These are phyloP conservation scores for Melastoma malabathricum DNA, from an alignment of 345 rosid species.

Conservation along the genomic window DNA sequence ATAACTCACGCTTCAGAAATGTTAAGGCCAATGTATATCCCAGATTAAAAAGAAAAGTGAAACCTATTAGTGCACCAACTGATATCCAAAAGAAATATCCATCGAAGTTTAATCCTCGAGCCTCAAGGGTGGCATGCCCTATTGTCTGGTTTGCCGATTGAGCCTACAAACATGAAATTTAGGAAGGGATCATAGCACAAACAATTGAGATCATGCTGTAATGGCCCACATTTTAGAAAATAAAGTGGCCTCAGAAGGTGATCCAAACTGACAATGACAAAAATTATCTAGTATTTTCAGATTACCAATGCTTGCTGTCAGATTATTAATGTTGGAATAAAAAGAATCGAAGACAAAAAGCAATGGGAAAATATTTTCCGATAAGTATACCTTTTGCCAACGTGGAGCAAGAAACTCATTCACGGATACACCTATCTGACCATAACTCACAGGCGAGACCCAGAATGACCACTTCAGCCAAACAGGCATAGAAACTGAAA, in stretches of 20 bases:
- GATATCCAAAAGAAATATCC: constrained; percentile 51
- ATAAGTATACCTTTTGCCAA: constrained; percentile 43
- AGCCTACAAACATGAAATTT: constrained; percentile 13
- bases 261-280: no score
- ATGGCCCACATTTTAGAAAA: no score
- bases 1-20: constrained; percentile 50
- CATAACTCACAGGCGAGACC: constrained; percentile 58
- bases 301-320: no score
- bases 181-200: background rate
- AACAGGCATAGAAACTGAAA: constrained; percentile 54
- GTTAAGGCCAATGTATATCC: constrained; percentile 52
- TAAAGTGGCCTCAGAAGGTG: no score
- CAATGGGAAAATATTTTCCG: background rate
- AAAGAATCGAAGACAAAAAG: no score
- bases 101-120: constrained; percentile 46
- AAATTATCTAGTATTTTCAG: no score
- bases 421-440: constrained; percentile 46
- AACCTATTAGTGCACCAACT: constrained; percentile 42
- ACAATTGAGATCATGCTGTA: no score
- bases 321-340: no score
- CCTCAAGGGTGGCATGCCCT: constrained; percentile 38
- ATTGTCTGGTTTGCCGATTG: constrained; percentile 28
- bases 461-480: constrained; percentile 80
- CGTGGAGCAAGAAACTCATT: constrained; percentile 72
- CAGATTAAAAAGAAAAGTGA: constrained; percentile 43